Conservation (phyloP, 2,329 filamentous ascomycete species). For the Beauveria asiatica region DNA sequence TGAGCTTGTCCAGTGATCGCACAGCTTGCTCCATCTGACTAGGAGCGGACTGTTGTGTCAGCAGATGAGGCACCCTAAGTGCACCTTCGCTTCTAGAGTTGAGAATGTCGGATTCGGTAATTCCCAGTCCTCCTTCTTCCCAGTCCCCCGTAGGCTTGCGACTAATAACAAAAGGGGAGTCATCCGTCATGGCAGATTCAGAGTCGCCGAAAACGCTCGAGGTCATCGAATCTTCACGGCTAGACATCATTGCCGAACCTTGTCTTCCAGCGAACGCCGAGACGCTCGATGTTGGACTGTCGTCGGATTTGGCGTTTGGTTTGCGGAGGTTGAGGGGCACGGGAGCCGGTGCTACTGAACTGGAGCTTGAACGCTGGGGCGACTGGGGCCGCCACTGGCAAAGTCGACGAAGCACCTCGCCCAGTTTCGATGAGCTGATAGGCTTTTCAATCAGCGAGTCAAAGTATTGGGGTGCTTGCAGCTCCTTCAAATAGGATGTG, state of each 20-base stretch:
- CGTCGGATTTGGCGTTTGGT: conserved; percentile 52
- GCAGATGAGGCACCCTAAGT: conserved; percentile 42
- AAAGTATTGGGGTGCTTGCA: conserved; percentile 92
- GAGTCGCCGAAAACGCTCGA: conserved; percentile 83
- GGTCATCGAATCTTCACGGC: conserved; percentile 79
- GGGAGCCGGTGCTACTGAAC: conserved; percentile 43
- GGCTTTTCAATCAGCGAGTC: conserved; percentile 95
- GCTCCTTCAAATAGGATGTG: conserved; percentile 94
- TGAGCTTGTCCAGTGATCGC: conserved; percentile 65
- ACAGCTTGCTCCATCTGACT: conserved; percentile 46
- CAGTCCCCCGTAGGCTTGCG: conserved; percentile 69
- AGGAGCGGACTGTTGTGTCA: conserved; percentile 57
- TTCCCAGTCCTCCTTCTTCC: conserved; percentile 71
- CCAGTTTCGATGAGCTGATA: conserved; percentile 83
- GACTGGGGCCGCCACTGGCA: conserved; percentile 87
- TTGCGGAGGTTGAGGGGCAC: conserved; percentile 58
- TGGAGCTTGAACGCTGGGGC: conserved; percentile 33
- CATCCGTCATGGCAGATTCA: conserved; percentile 70
- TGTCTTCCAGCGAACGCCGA: conserved; percentile 60
- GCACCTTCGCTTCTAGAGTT: conserved; percentile 23
- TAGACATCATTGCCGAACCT: conserved; percentile 73
- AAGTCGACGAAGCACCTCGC: conserved; percentile 75
- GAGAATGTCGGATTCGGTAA: conserved; percentile 52
- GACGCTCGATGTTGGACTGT: conserved; percentile 77
- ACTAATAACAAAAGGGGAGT: conserved; percentile 66